Conservation (phyloP, 202 grass and related monocot species). For the Brachypodium distachyon region DNA sequence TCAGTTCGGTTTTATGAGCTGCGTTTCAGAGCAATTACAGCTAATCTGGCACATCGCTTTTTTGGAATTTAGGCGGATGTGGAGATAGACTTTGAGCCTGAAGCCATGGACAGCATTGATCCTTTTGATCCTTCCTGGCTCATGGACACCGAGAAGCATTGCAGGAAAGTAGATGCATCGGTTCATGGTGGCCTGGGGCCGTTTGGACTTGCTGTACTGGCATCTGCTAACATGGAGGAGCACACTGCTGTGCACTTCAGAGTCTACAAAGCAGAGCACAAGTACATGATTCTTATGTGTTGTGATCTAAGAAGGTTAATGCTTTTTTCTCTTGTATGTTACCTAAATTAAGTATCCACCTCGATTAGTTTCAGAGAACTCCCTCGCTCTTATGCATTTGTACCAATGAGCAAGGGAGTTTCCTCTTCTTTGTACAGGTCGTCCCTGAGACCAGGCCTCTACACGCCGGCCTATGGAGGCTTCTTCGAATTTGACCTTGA, state of each 20-base stretch:
- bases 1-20: too few species aligned
- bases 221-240: conserved; percentile 31
- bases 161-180: conserved; percentile 7
- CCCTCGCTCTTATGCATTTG: too few species aligned
- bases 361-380: too few species aligned
- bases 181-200: conserved; percentile 26
- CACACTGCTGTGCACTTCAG: conserved; percentile 29
- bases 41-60: neutral
- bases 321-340: too few species aligned
- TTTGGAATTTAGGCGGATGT: conserved; percentile 38
- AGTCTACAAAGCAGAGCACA: conserved; percentile 21
- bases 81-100: conserved; percentile 30
- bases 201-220: conserved; percentile 30
- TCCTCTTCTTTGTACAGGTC: conserved; percentile 18
- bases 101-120: conserved; percentile 8
- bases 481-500: conserved; percentile 33
- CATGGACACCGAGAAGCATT: conserved; percentile 21
- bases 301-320: conserved; percentile 27
- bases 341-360: too few species aligned
- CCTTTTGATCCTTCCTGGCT: conserved; percentile 9
- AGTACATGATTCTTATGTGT: conserved; percentile 27
- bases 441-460: conserved; percentile 27
- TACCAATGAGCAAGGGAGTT: too few species aligned
- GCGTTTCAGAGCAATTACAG: neutral
- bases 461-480: conserved; percentile 33